Evolutionary conservation across 2,329 filamentous ascomycete genomes (phyloP), one percentile per base, ranked within the genome.

Genomic region (Cercospora sojina): DNA sequence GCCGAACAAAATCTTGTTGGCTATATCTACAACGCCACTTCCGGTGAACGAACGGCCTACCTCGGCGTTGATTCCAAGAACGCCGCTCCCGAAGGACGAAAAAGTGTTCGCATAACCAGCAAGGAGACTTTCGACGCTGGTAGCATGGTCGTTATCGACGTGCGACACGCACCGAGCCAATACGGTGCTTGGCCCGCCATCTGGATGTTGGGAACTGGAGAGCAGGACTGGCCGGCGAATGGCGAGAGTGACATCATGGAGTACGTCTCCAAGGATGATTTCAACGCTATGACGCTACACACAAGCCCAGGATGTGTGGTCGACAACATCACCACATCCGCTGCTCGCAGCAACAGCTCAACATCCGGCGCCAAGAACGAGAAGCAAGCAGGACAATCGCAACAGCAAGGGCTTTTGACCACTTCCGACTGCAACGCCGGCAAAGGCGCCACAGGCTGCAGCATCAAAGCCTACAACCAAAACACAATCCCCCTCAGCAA

Each of bases 101-200:
- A 78, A 13, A 83, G 81, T 61, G 75, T 86, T 8, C 81, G 84
- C 13, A 70, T 86, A 5, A 78, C 78, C 38, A 81, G 79, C 72
- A 82, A 81, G 67, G 77, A 80, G 53, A 77, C 75, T 10, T 85
- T 84, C 71, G 79, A 81, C 66, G 73, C 76, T 27, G 83, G 83
- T 23, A 74, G 84, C n/a, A 76, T 86, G 38, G 78, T 83, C 3
- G 80, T 85, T 4, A 71, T 81, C 31, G 83, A 86, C 71, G 77
- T 86, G 59, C 78, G 77, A 27, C 84, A 86, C 67, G 84, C 85
- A 76, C 84, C 84, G 1, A 79, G 78, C 9, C 81, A 80, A 32
- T 84, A 81, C 67, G 84, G 84, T 20, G 80, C 80, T 12, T 86
- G 84, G 84, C 83, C 83, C 32, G 83, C 84, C 0, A 77, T 83